Conservation (phyloP, 495 filamentous ascomycete genomes). For the Pseudomonodictys pantanalensis region DNA sequence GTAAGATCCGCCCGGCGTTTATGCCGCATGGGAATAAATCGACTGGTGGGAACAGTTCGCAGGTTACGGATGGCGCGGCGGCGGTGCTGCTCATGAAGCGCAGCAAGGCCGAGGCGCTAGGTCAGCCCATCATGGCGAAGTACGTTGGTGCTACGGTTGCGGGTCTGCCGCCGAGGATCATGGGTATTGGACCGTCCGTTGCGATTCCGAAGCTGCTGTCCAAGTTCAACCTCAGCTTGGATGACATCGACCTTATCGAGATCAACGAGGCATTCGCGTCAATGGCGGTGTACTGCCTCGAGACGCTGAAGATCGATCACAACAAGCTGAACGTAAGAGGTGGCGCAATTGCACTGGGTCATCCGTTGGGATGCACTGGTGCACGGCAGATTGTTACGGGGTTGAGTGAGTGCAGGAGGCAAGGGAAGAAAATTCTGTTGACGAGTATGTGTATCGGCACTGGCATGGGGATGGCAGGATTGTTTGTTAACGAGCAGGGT, state of each 20-base stretch:
- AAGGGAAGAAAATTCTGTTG: constrained; percentile 45
- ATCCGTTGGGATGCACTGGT: constrained; percentile 90
- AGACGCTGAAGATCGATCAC: constrained; percentile 71
- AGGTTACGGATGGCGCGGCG: constrained; percentile 94
- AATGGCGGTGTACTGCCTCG: constrained; percentile 91
- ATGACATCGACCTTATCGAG: constrained; percentile 87
- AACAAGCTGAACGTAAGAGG: constrained; percentile 88
- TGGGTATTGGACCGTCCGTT: constrained; percentile 93
- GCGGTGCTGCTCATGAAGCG: constrained; percentile 92
- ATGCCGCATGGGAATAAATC: constrained; percentile 80
- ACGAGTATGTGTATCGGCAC: constrained; percentile 46
- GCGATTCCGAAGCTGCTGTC: constrained; percentile 90
- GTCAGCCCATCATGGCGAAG: constrained; percentile 90
- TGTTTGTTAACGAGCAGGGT: constrained; percentile 43
- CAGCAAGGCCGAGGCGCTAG: constrained; percentile 78
- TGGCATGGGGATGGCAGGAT: constrained; percentile 42
- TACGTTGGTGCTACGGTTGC: constrained; percentile 89
- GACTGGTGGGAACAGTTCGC: constrained; percentile 92
- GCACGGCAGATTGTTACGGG: constrained; percentile 76
- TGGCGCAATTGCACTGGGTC: constrained; percentile 88
- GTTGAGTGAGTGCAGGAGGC: constrained; percentile 63
- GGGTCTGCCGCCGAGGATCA: constrained; percentile 85
- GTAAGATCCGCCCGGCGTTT: constrained; percentile 90
- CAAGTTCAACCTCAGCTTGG: constrained; percentile 73
- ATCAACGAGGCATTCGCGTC: constrained; percentile 97